A percentile compares a stretch with the other conserved stretches of the same genome.
Conservation (phyloP, 2,329 filamentous ascomycete genomes). For the Pyrenochaeta sp. region DNA sequence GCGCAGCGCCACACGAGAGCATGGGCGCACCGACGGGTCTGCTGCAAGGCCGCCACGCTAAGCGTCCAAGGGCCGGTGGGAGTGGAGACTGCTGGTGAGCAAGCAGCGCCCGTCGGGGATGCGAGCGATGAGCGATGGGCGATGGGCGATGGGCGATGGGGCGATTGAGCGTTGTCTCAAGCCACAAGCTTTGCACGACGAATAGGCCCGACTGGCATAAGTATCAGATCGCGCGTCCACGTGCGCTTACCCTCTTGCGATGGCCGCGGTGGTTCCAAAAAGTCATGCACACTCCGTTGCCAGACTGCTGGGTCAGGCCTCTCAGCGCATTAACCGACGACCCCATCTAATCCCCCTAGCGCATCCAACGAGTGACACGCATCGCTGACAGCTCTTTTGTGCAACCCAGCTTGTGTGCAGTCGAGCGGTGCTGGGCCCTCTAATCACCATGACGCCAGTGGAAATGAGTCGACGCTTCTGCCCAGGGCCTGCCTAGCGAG, state of each 20-base stretch:
- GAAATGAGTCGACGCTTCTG: constrained; percentile 37
- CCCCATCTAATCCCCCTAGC: constrained; percentile 21
- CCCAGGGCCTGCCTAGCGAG: constrained; percentile 43
- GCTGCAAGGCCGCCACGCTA: background rate
- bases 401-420: constrained; percentile 25
- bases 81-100: background rate
- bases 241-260: constrained; percentile 32
- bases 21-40: background rate
- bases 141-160: too few species aligned
- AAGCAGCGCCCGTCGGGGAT: constrained; percentile 1
- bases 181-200: background rate
- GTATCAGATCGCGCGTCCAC: constrained; percentile 34
- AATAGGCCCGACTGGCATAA: constrained; percentile 16
- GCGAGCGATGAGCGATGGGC: too few species aligned
- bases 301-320: constrained; percentile 38
- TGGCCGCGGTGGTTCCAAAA: constrained; percentile 28
- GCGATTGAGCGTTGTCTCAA: background rate
- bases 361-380: constrained; percentile 23
- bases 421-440: constrained; percentile 16
- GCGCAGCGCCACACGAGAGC: background rate
- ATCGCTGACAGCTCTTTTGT: constrained; percentile 33
- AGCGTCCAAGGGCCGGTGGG: background rate
- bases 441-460: constrained; percentile 32
- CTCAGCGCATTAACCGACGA: constrained; percentile 27
- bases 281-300: constrained; percentile 29